Conservation (phyloP, 495 filamentous ascomycete genomes). For the Rostrohypoxylon terebratum region DNA sequence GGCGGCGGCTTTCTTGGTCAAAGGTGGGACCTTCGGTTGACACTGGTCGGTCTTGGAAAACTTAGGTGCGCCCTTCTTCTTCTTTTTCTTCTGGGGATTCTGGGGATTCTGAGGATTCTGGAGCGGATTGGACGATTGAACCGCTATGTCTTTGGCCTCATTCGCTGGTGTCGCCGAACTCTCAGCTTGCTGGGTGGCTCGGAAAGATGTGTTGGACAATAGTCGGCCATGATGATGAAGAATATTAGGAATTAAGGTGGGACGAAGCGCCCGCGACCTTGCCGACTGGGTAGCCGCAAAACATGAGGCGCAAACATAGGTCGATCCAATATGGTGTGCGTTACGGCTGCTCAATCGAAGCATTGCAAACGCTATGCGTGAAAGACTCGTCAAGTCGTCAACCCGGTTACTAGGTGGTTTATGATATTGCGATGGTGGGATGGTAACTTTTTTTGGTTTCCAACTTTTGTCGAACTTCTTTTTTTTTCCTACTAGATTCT, state of each 20-base stretch:
- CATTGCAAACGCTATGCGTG: conserved; percentile 46
- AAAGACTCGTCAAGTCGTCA: conserved; percentile 5
- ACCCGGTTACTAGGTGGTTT: neutral
- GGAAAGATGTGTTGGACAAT: conserved; percentile 29
- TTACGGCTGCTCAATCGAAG: conserved; percentile 46
- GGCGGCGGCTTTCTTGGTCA: conserved; percentile 15
- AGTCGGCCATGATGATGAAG: conserved; percentile 28
- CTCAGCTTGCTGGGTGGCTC: conserved; percentile 13
- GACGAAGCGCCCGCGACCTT: conserved; percentile 27
- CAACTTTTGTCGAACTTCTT: too few relatives aligned
- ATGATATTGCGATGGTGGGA: conserved; percentile 1
- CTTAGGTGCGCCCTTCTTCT: conserved; percentile 28
- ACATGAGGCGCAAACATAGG: conserved; percentile 48
- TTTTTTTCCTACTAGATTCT: neutral
- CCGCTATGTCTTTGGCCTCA: neutral
- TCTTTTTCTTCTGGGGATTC: conserved; percentile 33
- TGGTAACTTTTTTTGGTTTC: conserved; percentile 1
- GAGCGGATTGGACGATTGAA: neutral
- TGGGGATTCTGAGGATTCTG: neutral
- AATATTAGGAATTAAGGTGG: conserved; percentile 20
- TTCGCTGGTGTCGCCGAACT: conserved; percentile 4
- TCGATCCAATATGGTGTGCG: conserved; percentile 40
- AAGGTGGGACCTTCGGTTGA: neutral
- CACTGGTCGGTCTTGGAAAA: neutral
- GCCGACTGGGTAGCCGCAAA: conserved; percentile 22